A percentile compares a stretch with the other conserved stretches of the same genome.
Conservation (phyloP, 768 basidiomycete genomes). For the Candolleomyces efflorescens region DNA sequence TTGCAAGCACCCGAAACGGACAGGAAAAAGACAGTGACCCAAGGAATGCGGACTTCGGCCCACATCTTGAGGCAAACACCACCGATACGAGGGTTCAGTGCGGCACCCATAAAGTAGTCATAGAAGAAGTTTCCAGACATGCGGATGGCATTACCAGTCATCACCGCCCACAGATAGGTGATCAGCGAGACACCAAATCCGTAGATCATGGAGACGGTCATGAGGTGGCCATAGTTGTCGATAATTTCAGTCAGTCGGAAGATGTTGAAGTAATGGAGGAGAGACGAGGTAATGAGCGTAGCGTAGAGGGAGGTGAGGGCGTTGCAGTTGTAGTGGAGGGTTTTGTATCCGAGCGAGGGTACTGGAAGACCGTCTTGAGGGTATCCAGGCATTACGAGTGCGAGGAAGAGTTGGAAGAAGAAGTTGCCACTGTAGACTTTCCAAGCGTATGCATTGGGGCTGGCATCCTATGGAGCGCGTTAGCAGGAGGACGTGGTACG, state of each 20-base stretch:
- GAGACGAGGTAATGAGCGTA: conserved; percentile 70
- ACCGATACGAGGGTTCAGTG: conserved; percentile 90
- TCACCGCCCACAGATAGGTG: conserved; percentile 75
- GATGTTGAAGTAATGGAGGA: conserved; percentile 72
- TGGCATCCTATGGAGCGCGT: conserved; percentile 67
- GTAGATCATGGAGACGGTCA: conserved; percentile 93
- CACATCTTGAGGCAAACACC: conserved; percentile 97
- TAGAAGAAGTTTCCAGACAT: conserved; percentile 97
- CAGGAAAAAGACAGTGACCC: conserved; percentile 94
- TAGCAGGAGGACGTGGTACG: background rate
- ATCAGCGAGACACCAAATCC: conserved; percentile 80
- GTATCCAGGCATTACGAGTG: conserved; percentile 88
- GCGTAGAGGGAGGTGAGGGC: conserved; percentile 81
- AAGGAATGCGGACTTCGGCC: conserved; percentile 94
- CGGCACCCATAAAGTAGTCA: conserved; percentile 96
- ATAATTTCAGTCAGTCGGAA: conserved; percentile 95
- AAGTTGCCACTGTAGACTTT: conserved; percentile 89
- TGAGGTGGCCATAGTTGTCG: conserved; percentile 92
- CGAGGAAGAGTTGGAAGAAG: conserved; percentile 85
- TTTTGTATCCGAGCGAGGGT: conserved; percentile 88
- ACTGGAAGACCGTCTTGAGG: conserved; percentile 95
- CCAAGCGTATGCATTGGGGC: conserved; percentile 85
- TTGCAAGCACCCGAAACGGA: conserved; percentile 91
- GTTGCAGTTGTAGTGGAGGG: conserved; percentile 96
- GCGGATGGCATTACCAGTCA: conserved; percentile 76